Evolutionary conservation across 148 eudicot genomes (phyloP).

Genomic region (Simmondsia chinensis): DNA sequence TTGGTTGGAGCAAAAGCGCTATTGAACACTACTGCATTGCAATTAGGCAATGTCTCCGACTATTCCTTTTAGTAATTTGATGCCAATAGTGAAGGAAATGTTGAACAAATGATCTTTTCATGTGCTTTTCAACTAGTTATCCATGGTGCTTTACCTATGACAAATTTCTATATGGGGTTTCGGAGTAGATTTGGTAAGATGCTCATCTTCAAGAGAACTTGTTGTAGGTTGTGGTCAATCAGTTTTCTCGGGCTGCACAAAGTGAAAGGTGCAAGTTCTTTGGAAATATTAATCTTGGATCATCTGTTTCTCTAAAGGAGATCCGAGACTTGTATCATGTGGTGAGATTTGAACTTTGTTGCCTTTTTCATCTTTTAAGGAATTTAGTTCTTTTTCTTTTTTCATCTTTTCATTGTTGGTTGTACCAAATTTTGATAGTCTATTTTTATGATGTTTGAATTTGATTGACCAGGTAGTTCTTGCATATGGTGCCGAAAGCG

Average conservation of each 20-base stretch:
- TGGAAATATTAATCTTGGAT: constrained; percentile 88
- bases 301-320: constrained; percentile 70
- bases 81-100: too few species aligned
- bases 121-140: too few species aligned
- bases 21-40: too few species aligned
- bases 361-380: neutral
- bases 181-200: constrained; percentile 3
- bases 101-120: too few species aligned
- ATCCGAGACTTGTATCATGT: constrained; percentile 80
- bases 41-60: too few species aligned
- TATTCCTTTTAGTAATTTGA: too few species aligned
- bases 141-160: too few species aligned
- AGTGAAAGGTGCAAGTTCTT: constrained; percentile 65
- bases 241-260: constrained; percentile 75
- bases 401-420: neutral
- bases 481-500: constrained; percentile 99
- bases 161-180: too few species aligned
- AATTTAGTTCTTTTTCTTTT: constrained; percentile 1
- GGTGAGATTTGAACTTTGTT: constrained; percentile 37
- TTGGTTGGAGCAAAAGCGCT: too few species aligned
- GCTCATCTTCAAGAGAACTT: constrained; percentile 47
- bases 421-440: neutral
- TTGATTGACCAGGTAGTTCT: constrained; percentile 67
- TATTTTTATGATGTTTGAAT: constrained; percentile 10
- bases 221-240: constrained; percentile 83